Percentiles rank a stretch among this genome's conserved stretches.
phyloP scores from a whole-genome alignment of 306 rosid genomes.

The Medicago lupulina region DNA sequence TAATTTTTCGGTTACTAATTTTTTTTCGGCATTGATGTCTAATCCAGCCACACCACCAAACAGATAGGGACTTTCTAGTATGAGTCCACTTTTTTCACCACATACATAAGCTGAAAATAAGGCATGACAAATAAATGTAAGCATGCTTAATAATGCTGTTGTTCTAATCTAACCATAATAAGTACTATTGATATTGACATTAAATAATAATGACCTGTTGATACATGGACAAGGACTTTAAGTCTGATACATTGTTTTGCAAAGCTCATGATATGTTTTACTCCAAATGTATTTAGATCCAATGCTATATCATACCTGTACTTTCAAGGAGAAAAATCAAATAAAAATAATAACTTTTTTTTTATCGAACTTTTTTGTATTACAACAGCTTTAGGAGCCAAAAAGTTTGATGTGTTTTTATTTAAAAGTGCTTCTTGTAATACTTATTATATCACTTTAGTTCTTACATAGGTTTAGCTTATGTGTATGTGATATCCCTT shows the following conservation, averaged over 20 bases:
- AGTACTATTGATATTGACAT: background rate
- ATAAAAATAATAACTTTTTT: too few relatives aligned
- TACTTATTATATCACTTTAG: too few relatives aligned
- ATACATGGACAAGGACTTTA: slow-evolving; percentile 69
- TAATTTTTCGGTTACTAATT: slow-evolving; percentile 42
- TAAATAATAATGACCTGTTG: slow-evolving; percentile 63
- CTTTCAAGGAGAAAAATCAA: background rate
- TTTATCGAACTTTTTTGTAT: too few relatives aligned
- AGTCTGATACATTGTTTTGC: slow-evolving; percentile 63
- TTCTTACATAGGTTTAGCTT: too few relatives aligned
- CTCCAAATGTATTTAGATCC: slow-evolving; percentile 69
- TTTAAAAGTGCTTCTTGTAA: too few relatives aligned
- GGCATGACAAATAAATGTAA: background rate
- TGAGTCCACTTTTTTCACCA: slow-evolving; percentile 75
- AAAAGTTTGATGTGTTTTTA: too few relatives aligned
- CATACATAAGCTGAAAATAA: slow-evolving; percentile 70
- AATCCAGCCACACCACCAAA: slow-evolving; percentile 67
- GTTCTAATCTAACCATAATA: too few relatives aligned
- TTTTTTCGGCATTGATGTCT: slow-evolving; percentile 62
- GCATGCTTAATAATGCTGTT: too few relatives aligned
- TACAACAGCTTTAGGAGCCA: too few relatives aligned
- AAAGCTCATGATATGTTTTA: slow-evolving; percentile 62
- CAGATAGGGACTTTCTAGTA: slow-evolving; percentile 58
- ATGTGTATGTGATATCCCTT: too few relatives aligned
- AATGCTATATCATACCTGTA: slow-evolving; percentile 74